phyloP scores from a whole-genome alignment of 495 filamentous ascomycete species.

The Stereocaulon alpinum region DNA sequence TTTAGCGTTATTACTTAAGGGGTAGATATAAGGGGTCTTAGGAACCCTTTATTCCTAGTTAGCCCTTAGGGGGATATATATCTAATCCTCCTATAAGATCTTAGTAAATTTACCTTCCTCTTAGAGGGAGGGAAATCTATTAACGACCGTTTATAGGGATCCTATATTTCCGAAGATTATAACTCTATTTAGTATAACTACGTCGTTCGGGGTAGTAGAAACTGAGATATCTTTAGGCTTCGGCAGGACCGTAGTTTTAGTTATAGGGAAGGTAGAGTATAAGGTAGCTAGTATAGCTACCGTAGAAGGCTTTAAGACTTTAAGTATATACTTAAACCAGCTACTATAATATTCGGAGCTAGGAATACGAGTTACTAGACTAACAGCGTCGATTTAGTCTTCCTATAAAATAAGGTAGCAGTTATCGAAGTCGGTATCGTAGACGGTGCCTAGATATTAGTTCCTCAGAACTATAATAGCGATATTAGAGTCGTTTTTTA shows the following conservation, averaged over 20 bases:
- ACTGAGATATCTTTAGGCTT: background rate
- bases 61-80: background rate
- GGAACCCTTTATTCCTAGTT: background rate
- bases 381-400: background rate
- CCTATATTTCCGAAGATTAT: background rate
- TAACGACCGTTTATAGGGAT: background rate
- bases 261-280: background rate
- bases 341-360: background rate
- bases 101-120: background rate
- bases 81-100: background rate
- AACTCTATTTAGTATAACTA: conserved; percentile 1
- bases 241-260: background rate
- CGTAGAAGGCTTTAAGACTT: background rate
- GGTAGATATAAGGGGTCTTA: background rate
- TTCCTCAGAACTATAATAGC: background rate
- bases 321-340: background rate
- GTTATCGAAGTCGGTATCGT: background rate
- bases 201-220: background rate
- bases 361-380: background rate
- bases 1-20: background rate
- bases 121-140: background rate
- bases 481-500: background rate
- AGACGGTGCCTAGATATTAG: background rate
- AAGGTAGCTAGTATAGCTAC: background rate
- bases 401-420: background rate